Conservation (phyloP, 2,329 filamentous ascomycete species). For the Pleochaeta shiraiana region DNA sequence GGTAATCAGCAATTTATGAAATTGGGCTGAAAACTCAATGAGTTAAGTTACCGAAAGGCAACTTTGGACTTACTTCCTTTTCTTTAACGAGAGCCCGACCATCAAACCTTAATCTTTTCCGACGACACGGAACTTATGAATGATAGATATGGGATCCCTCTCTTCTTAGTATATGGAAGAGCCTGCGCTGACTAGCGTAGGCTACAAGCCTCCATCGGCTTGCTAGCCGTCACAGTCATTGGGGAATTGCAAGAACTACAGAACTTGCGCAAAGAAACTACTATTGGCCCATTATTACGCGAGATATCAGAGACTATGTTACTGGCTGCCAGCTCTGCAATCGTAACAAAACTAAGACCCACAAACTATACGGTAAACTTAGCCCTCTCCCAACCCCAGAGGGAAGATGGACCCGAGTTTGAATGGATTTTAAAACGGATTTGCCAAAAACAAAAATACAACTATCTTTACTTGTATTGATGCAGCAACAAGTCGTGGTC, state of each 20-base stretch:
- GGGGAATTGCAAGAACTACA: constrained; percentile 1
- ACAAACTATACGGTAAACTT: background rate
- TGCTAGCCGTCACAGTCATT: too few relatives aligned
- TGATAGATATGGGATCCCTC: too few relatives aligned
- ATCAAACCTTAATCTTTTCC: too few relatives aligned
- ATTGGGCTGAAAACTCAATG: too few relatives aligned
- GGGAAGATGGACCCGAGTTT: background rate
- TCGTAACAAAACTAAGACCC: background rate
- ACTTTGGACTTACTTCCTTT: too few relatives aligned
- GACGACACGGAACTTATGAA: too few relatives aligned
- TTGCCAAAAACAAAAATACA: constrained; percentile 1
- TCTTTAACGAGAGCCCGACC: too few relatives aligned
- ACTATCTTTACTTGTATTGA: background rate
- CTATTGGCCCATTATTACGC: background rate
- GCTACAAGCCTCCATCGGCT: too few relatives aligned
- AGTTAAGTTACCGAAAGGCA: too few relatives aligned
- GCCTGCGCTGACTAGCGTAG: too few relatives aligned
- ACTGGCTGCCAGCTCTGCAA: background rate
- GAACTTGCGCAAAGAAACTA: background rate
- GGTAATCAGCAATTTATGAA: too few relatives aligned
- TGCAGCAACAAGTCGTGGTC: background rate
- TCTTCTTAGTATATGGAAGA: too few relatives aligned
- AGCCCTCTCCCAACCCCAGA: background rate
- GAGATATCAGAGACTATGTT: background rate
- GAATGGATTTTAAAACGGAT: constrained; percentile 1